Conservation (phyloP, 1,284 basidiomycete genomes). For the Ceratobasidium sp. region DNA sequence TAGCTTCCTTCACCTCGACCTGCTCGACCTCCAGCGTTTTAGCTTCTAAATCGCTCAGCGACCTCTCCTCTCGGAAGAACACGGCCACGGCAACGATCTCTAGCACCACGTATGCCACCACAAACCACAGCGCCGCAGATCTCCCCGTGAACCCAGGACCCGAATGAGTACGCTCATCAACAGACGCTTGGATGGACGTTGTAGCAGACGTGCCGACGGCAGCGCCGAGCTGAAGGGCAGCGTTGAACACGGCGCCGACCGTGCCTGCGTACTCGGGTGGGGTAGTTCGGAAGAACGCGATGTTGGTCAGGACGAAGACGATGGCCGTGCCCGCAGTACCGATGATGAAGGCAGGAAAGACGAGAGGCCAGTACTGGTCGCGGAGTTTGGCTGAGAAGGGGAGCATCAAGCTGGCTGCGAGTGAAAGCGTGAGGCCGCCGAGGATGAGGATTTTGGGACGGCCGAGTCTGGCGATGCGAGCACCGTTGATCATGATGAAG, state of each 20-base stretch:
- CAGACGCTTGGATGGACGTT: constrained; percentile 46
- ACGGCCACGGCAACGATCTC: constrained; percentile 32
- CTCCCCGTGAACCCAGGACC: not conserved
- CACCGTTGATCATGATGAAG: constrained; percentile 58
- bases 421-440: constrained; percentile 58
- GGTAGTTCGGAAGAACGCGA: no score
- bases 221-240: constrained; percentile 48
- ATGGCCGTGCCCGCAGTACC: constrained; percentile 27
- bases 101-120: constrained; percentile 44
- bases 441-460: constrained; percentile 64
- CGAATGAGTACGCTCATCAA: constrained; percentile 31
- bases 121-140: constrained; percentile 45
- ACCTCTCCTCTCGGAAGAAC: constrained; percentile 37
- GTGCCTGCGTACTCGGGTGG: constrained; percentile 45
- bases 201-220: constrained; percentile 46
- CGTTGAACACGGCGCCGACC: constrained; percentile 49
- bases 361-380: constrained; percentile 62
- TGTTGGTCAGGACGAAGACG: constrained; percentile 6
- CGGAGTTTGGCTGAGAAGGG: constrained; percentile 58
- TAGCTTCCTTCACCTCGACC: not conserved
- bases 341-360: constrained; percentile 63
- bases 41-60: constrained; percentile 8
- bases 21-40: constrained; percentile 16
- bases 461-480: constrained; percentile 58
- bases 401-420: constrained; percentile 61